These are phyloP conservation scores for Saccharum officinarum DNA, from an alignment of 176 grass and related monocot species.

Conservation along the genomic window DNA sequence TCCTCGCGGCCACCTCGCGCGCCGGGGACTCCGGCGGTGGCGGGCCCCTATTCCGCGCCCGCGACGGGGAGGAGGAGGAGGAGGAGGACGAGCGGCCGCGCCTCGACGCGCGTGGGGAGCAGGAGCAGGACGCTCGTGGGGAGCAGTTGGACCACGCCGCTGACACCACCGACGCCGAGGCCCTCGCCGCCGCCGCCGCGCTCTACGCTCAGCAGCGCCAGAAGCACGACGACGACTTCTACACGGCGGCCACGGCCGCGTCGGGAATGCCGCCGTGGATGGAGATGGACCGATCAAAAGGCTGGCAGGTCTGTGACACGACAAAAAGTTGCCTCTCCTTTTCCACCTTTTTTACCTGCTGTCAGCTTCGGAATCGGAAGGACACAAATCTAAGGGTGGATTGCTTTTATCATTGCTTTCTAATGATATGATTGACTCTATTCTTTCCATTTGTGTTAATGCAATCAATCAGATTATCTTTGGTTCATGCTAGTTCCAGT, in stretches of 20 bases:
- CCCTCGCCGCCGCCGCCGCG: conserved; percentile 41
- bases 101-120: neutral
- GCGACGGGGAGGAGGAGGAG: neutral
- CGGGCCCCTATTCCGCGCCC: neutral
- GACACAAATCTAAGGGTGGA: neutral
- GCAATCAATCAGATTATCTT: neutral
- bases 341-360: neutral
- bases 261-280: conserved; percentile 63
- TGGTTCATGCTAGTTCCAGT: neutral
- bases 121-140: neutral
- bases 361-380: neutral
- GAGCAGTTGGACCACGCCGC: conserved; percentile 32
- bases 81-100: neutral
- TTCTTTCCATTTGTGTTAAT: neutral
- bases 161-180: conserved; percentile 32
- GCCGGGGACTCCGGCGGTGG: neutral
- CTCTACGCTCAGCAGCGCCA: conserved; percentile 59
- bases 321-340: neutral
- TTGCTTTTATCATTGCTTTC: neutral
- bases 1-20: conserved; percentile 30
- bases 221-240: conserved; percentile 51
- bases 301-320: conserved; percentile 54
- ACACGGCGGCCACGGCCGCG: conserved; percentile 28
- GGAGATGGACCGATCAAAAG: conserved; percentile 50
- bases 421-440: neutral